Conservation (phyloP, 805 yeast genomes). For the Metahyphopichia silvanorum region DNA sequence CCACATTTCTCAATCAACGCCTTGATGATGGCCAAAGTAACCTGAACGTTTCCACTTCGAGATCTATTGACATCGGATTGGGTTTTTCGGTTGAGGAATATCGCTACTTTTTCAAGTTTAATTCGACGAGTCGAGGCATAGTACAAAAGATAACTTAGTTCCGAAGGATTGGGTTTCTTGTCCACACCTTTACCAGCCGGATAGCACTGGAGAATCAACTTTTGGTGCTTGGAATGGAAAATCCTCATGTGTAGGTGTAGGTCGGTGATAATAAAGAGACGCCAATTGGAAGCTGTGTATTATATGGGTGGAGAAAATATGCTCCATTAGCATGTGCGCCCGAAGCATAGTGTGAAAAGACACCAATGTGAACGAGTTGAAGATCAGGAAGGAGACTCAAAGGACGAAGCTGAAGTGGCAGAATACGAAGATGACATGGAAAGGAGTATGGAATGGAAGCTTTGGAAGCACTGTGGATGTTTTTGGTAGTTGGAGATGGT, state of each 20-base stretch:
- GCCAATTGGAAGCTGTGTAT: too few species aligned
- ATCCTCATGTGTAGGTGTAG: slow-evolving; percentile 23
- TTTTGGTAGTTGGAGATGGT: too few species aligned
- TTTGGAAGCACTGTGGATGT: too few species aligned
- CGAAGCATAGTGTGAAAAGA: too few species aligned
- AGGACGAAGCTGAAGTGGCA: too few species aligned
- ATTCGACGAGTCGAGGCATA: slow-evolving; percentile 89
- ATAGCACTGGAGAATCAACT: slow-evolving; percentile 85
- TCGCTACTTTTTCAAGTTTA: slow-evolving; percentile 83
- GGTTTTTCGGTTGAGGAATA: slow-evolving; percentile 62
- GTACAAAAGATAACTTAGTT: slow-evolving; percentile 79
- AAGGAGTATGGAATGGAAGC: too few species aligned
- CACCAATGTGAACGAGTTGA: too few species aligned
- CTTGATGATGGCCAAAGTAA: slow-evolving; percentile 67
- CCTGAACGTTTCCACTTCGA: slow-evolving; percentile 77
- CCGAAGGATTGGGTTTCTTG: slow-evolving; percentile 90
- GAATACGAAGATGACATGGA: too few species aligned
- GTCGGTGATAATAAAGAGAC: background rate
- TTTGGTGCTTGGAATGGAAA: slow-evolving; percentile 81
- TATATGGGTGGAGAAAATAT: too few species aligned
- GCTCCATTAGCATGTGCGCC: too few species aligned
- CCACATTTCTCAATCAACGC: slow-evolving; percentile 72
- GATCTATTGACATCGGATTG: slow-evolving; percentile 55
- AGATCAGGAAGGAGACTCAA: too few species aligned
- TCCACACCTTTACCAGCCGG: slow-evolving; percentile 86